Percentiles rank a stretch among this genome's conserved stretches.
These are phyloP conservation scores for Ceraceosorus guamensis DNA, from an alignment of 1,284 basidiomycete genomes.

Conservation along the genomic window DNA sequence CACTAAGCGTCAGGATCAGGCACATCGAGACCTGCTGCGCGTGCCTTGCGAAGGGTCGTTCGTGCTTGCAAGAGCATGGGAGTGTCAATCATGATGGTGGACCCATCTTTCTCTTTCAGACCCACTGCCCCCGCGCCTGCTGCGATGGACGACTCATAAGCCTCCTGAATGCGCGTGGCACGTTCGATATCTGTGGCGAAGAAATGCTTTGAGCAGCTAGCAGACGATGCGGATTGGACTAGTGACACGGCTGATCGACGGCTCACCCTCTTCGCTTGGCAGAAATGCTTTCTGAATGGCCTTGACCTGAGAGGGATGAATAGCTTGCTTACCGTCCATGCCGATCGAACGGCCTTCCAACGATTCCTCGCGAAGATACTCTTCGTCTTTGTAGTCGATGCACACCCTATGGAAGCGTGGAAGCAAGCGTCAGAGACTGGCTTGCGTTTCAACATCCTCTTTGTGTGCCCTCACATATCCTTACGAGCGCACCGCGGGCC, in stretches of 20 bases:
- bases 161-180: slow-evolving; percentile 61
- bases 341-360: slow-evolving; percentile 54
- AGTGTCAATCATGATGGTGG: slow-evolving; percentile 66
- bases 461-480: too few species aligned
- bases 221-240: neutral
- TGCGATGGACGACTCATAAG: slow-evolving; percentile 51
- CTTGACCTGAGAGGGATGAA: slow-evolving; percentile 79
- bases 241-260: neutral
- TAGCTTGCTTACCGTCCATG: slow-evolving; percentile 62
- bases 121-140: slow-evolving; percentile 59
- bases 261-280: slow-evolving; percentile 62
- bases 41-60: slow-evolving; percentile 60
- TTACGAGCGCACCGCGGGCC: neutral
- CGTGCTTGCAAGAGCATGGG: slow-evolving; percentile 75
- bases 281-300: slow-evolving; percentile 70
- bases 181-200: slow-evolving; percentile 63
- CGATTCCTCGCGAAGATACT: slow-evolving; percentile 67
- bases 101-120: slow-evolving; percentile 54
- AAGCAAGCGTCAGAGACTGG: too few species aligned
- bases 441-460: too few species aligned
- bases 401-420: slow-evolving; percentile 67
- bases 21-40: slow-evolving; percentile 60
- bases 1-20: slow-evolving; percentile 52
- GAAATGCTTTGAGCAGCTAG: neutral
- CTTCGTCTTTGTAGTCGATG: slow-evolving; percentile 73